Conservation (phyloP, 805 yeast species). For the Candida xiaguanensis region DNA sequence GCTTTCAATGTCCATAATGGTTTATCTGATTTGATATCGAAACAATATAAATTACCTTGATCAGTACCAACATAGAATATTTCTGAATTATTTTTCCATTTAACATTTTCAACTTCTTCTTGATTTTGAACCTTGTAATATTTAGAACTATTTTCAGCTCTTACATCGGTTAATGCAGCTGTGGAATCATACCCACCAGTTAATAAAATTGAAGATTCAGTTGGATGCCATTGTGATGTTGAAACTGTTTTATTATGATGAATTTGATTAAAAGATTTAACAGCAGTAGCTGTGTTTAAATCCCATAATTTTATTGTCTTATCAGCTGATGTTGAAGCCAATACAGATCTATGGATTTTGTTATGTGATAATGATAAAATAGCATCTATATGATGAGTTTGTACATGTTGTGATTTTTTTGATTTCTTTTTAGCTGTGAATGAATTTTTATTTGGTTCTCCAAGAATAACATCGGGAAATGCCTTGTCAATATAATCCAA, state of each 20-base stretch:
- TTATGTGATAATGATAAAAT: constrained; percentile 85
- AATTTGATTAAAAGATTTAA: constrained; percentile 64
- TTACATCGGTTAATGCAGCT: constrained; percentile 79
- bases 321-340: constrained; percentile 95
- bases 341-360: constrained; percentile 71
- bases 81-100: constrained; percentile 61
- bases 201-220: constrained; percentile 63
- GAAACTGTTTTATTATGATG: constrained; percentile 84
- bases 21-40: constrained; percentile 69
- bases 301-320: constrained; percentile 96
- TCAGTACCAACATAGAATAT: constrained; percentile 87
- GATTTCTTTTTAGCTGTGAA: constrained; percentile 46
- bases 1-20: constrained; percentile 97
- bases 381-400: constrained; percentile 90
- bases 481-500: constrained; percentile 89
- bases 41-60: constrained; percentile 82
- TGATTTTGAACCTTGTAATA: constrained; percentile 59
- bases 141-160: constrained; percentile 62
- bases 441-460: constrained; percentile 57
- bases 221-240: constrained; percentile 78
- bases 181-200: constrained; percentile 94
- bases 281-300: constrained; percentile 68
- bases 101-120: constrained; percentile 81
- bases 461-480: constrained; percentile 89
- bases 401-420: constrained; percentile 47